Percentiles rank a stretch among this genome's conserved stretches.
Conservation (phyloP, 1,139 yeast genomes). For the Saccharomyces pastorianus region DNA sequence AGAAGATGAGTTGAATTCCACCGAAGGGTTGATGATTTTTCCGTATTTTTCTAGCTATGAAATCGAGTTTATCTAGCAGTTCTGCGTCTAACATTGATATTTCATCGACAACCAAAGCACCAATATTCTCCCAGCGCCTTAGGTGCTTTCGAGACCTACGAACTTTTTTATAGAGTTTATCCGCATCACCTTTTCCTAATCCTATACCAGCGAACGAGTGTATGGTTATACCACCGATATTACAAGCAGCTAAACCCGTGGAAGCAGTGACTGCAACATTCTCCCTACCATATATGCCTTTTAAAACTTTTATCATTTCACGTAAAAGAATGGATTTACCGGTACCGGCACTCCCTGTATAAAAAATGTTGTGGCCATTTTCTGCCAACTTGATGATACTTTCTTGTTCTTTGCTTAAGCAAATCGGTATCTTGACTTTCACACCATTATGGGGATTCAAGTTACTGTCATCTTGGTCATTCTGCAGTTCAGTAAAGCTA, state of each 20-base stretch:
- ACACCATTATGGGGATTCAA: conserved; percentile 18
- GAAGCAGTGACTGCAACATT: conserved; percentile 82
- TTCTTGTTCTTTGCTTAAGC: conserved; percentile 62
- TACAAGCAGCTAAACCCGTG: conserved; percentile 88
- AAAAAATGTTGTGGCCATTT: conserved; percentile 57
- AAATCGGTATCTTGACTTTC: conserved; percentile 33
- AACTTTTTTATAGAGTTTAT: conserved; percentile 45
- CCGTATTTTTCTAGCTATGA: conserved; percentile 51
- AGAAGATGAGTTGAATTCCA: conserved; percentile 74
- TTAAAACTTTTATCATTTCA: conserved; percentile 57
- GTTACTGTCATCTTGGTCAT: conserved; percentile 7
- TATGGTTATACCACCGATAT: conserved; percentile 78
- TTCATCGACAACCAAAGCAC: conserved; percentile 75
- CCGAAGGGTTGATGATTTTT: conserved; percentile 61
- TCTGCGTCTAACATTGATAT: conserved; percentile 82
- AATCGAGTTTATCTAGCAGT: conserved; percentile 61
- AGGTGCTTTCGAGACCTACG: conserved; percentile 45
- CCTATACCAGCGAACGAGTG: conserved; percentile 89
- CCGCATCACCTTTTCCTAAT: conserved; percentile 46
- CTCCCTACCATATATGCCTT: conserved; percentile 39
- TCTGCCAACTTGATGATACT: conserved; percentile 60
- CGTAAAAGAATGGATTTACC: conserved; percentile 79
- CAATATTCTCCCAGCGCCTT: conserved; percentile 53
- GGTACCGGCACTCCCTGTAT: conserved; percentile 95
- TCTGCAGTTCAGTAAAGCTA: conserved; percentile 13